phyloP scores from a whole-genome alignment of 805 yeast genomes.

The Candida ulmi region DNA sequence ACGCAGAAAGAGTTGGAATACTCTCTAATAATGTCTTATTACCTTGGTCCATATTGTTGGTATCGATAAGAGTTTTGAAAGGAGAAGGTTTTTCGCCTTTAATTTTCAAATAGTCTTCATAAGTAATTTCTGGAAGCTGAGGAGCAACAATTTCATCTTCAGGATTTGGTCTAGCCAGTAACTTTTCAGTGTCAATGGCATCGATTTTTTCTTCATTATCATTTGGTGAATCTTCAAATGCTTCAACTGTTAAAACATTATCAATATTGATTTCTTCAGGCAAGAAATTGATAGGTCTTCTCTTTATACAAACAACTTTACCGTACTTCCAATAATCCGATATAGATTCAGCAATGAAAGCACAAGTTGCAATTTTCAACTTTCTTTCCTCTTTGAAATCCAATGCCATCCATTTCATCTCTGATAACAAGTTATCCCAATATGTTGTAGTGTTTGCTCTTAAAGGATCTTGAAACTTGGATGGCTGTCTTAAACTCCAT shows the following conservation, averaged over 20 bases:
- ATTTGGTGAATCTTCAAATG: conserved; percentile 1
- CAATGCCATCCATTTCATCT: conserved; percentile 77
- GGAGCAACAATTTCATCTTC: conserved; percentile 26
- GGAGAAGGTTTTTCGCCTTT: conserved; percentile 13
- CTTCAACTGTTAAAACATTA: background rate
- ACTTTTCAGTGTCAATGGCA: conserved; percentile 32
- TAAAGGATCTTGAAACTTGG: conserved; percentile 60
- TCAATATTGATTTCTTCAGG: conserved; percentile 5
- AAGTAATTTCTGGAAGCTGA: conserved; percentile 24
- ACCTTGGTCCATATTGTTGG: conserved; percentile 25
- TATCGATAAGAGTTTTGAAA: conserved; percentile 27
- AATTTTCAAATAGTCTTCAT: conserved; percentile 22
- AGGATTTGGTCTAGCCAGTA: conserved; percentile 30
- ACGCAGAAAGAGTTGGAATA: conserved; percentile 27
- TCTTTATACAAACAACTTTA: conserved; percentile 55
- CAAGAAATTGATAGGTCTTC: conserved; percentile 36
- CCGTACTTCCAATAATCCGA: conserved; percentile 78
- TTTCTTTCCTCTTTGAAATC: conserved; percentile 71
- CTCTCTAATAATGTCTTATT: conserved; percentile 30
- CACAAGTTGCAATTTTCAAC: conserved; percentile 65
- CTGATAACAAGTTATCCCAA: conserved; percentile 70
- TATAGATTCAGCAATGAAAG: conserved; percentile 64
- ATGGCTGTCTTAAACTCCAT: conserved; percentile 90
- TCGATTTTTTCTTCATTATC: background rate
- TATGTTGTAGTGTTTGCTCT: conserved; percentile 41